A percentile compares a stretch with the other conserved stretches of the same genome.
Conservation (phyloP, 108 stramenopile species). For the Parmales sp. region DNA sequence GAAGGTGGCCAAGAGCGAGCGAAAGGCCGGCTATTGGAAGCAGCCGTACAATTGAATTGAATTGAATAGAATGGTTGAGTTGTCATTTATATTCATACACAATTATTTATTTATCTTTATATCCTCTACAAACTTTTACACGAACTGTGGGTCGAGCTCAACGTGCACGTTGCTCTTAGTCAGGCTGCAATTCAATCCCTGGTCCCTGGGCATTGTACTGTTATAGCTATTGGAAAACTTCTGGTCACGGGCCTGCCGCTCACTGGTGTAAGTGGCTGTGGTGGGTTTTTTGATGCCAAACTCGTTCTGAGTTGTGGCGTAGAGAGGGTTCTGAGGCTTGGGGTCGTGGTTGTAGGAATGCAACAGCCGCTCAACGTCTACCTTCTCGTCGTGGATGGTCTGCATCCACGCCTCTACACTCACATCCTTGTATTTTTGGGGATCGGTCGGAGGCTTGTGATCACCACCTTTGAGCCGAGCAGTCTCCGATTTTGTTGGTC, state of each 20-base stretch:
- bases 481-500: slow-evolving; percentile 32
- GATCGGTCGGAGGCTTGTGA: not conserved
- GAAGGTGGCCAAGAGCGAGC: no score
- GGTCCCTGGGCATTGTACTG: slow-evolving; percentile 42
- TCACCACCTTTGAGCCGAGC: slow-evolving; percentile 27
- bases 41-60: no score
- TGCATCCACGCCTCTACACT: not conserved
- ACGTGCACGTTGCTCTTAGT: slow-evolving; percentile 35
- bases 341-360: slow-evolving; percentile 41
- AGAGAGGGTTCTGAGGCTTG: slow-evolving; percentile 48
- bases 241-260: slow-evolving; percentile 43
- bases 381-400: slow-evolving; percentile 10
- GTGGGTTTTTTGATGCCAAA: slow-evolving; percentile 46
- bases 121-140: not conserved
- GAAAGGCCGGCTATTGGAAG: no score
- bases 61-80: no score
- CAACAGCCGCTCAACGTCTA: slow-evolving; percentile 30
- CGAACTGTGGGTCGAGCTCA: slow-evolving; percentile 24
- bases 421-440: not conserved
- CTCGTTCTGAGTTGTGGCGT: slow-evolving; percentile 46
- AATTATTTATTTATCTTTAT: not conserved
- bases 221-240: slow-evolving; percentile 53
- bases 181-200: slow-evolving; percentile 48
- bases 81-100: not conserved
- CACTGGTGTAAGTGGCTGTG: slow-evolving; percentile 42